These are phyloP conservation scores for Magnaporthales sp. DNA, from an alignment of 2,329 filamentous ascomycete genomes.

Conservation along the genomic window DNA sequence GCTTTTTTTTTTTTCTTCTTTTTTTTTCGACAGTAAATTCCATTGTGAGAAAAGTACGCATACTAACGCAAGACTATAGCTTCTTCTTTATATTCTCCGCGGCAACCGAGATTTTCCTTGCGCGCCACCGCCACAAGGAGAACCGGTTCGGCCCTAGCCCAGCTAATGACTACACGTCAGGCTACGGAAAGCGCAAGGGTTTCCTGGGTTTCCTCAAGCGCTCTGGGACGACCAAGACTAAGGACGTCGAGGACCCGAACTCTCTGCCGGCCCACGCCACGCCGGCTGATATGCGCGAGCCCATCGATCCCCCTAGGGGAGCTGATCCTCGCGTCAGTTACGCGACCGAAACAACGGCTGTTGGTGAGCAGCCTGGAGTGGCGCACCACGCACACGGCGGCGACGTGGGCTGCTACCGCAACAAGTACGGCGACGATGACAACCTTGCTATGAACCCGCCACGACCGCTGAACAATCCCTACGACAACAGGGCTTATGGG, in stretches of 20 bases:
- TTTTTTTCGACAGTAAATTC: background rate
- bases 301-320: background rate
- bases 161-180: slow-evolving; percentile 30
- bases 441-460: background rate
- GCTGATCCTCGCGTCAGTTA: slow-evolving; percentile 21
- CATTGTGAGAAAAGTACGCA: background rate
- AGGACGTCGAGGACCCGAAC: slow-evolving; percentile 17
- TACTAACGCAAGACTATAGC: slow-evolving; percentile 9
- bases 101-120: slow-evolving; percentile 17
- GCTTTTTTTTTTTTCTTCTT: slow-evolving; percentile 12
- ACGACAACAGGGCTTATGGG: background rate
- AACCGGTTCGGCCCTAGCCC: slow-evolving; percentile 29
- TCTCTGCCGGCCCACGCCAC: slow-evolving; percentile 24
- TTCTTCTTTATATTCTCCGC: slow-evolving; percentile 22
- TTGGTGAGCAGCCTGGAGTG: slow-evolving; percentile 14
- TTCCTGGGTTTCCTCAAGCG: slow-evolving; percentile 22
- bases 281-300: slow-evolving; percentile 12
- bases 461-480: slow-evolving; percentile 1
- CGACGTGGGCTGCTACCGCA: background rate
- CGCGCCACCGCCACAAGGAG: slow-evolving; percentile 26
- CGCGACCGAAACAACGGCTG: slow-evolving; percentile 24
- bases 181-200: slow-evolving; percentile 20
- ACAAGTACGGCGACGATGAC: slow-evolving; percentile 10
- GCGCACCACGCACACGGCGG: slow-evolving; percentile 23
- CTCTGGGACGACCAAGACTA: slow-evolving; percentile 9